Evolutionary conservation across 768 basidiomycete genomes (phyloP), one percentile per base, ranked within the genome.

Genomic region (Boletellus sp.): DNA sequence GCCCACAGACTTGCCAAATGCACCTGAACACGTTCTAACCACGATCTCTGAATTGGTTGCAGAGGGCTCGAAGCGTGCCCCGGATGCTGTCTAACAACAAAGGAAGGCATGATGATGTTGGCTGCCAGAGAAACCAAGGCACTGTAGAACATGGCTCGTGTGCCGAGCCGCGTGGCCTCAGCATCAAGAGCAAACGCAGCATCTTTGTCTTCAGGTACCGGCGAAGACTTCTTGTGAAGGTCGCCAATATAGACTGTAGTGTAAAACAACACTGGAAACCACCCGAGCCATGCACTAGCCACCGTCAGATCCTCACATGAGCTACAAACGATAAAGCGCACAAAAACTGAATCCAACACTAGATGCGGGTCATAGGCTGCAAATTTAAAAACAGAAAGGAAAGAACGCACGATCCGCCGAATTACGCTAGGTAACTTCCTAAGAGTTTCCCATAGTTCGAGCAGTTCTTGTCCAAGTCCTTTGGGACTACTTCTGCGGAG

Each of bases 181-280:
- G 75, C 76, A 47, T 87, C 80, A 0, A 83, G 61, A 1, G 63
- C 54, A 3, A 73, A 59, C 2, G 69, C 66, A 2, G 63, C 65
- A n/a, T 58, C 58, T 20, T 61, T 63, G 0, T 60, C 72, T 50
- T 60, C 61, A 37, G 52, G 65, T 23, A 57, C 52, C 32, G 62
- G 68, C 12, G 71, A 75, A 9, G 74, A 57, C 3, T 70, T 74
- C 53, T 83, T 87, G 74, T 96, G 83, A 11, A 95, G 76, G 58
- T 95, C 94, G 11, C 90, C 89, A 47, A 96, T 78, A 69, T 93
- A 97, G 22, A 90, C 73, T 1, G 88, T 87, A 3, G 84, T 86
- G 72, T 92, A 94, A 69, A 94, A 94, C 1, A 95, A 74, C 22
- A 93, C 71, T 0, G 94, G 94, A 61, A 95, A 96, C 95, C 95